A percentile compares a stretch with the other conserved stretches of the same genome.
Conservation (phyloP, 768 basidiomycete species). For the Pleurotus djamor region DNA sequence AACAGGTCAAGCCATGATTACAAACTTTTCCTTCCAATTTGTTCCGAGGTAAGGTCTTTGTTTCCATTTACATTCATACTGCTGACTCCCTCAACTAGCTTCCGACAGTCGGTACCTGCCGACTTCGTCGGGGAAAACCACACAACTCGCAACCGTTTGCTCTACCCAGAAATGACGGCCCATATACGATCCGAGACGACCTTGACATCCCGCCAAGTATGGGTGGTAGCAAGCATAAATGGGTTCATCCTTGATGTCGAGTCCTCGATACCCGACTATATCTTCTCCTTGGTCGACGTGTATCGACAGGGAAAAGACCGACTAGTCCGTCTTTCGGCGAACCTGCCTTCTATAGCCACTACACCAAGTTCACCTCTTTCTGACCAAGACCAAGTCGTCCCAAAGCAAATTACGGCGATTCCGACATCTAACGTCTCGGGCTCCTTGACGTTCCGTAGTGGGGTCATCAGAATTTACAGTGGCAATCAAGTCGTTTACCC, state of each 20-base stretch:
- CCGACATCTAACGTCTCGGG: slow-evolving; percentile 61
- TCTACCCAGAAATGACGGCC: slow-evolving; percentile 82
- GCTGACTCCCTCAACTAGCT: slow-evolving; percentile 43
- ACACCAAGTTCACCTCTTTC: slow-evolving; percentile 17
- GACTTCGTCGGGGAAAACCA: slow-evolving; percentile 77
- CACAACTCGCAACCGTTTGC: slow-evolving; percentile 63
- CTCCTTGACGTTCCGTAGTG: slow-evolving; percentile 79
- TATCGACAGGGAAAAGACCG: slow-evolving; percentile 81
- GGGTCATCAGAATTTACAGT: slow-evolving; percentile 75
- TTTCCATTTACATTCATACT: slow-evolving; percentile 2
- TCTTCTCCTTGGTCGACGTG: slow-evolving; percentile 83
- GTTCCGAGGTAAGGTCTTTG: slow-evolving; percentile 55
- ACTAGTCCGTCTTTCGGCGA: slow-evolving; percentile 64
- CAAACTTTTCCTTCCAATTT: slow-evolving; percentile 83
- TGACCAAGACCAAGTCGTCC: slow-evolving; percentile 15
- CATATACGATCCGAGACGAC: slow-evolving; percentile 59
- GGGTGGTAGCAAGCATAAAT: slow-evolving; percentile 68
- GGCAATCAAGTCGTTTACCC: slow-evolving; percentile 36
- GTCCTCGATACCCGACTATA: slow-evolving; percentile 71
- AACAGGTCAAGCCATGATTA: slow-evolving; percentile 73
- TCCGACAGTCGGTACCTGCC: slow-evolving; percentile 66
- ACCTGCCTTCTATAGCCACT: slow-evolving; percentile 42
- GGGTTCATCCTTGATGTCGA: slow-evolving; percentile 88
- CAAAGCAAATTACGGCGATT: slow-evolving; percentile 32
- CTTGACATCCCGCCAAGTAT: slow-evolving; percentile 47